Percentiles rank a stretch among this genome's conserved stretches.
phyloP scores from a whole-genome alignment of 176 grass and related monocot species.

The Phyllostachys edulis region DNA sequence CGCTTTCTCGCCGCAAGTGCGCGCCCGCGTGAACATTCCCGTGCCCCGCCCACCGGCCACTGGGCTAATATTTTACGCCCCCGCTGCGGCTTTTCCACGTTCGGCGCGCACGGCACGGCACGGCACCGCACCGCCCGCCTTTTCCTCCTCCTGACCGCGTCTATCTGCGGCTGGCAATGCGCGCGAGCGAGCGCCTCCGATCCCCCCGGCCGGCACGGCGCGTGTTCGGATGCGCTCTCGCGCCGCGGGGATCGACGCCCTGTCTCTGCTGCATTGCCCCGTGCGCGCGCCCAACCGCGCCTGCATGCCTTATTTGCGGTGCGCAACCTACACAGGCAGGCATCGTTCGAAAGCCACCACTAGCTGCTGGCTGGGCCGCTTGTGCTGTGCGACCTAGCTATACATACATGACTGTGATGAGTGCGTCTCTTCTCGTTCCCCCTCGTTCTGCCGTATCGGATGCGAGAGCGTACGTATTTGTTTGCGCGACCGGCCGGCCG shows the following conservation, averaged over 20 bases:
- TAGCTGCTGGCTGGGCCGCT: background rate
- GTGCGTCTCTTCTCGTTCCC: background rate
- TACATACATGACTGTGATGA: background rate
- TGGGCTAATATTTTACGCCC: constrained; percentile 37
- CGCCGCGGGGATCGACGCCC: background rate
- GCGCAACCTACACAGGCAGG: too few species aligned
- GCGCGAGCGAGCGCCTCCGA: background rate
- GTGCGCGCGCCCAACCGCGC: background rate
- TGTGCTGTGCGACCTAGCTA: background rate
- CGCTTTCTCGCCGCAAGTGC: constrained; percentile 19
- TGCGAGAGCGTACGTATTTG: background rate
- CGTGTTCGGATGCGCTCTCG: background rate
- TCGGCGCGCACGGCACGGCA: background rate
- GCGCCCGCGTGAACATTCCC: constrained; percentile 35
- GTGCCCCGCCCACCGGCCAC: constrained; percentile 25
- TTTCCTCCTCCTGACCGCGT: background rate
- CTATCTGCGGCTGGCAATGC: background rate
- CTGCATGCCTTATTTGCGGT: background rate
- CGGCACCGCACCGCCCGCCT: background rate
- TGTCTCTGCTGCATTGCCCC: constrained; percentile 52
- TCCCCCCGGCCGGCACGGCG: background rate
- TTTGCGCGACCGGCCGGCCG: background rate
- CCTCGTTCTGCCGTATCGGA: constrained; percentile 27
- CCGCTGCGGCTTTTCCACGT: constrained; percentile 38
- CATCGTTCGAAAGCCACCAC: background rate